Base-by-base conservation (phyloP, 345 rosid species). In the Triadica sebifera region DNA sequence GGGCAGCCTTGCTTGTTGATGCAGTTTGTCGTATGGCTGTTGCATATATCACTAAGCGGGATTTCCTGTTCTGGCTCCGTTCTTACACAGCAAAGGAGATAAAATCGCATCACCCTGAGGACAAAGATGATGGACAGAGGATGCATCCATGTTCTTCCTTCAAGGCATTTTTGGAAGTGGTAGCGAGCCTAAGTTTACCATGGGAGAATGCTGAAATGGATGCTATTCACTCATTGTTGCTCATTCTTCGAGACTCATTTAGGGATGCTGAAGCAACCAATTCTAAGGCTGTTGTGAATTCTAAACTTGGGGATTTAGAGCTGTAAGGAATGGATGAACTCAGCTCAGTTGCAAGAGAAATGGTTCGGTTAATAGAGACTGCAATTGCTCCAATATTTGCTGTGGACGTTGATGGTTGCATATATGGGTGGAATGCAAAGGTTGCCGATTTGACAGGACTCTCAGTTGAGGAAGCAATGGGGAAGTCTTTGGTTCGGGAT, bases 141-240 rank as follows among this genome's bases (percentile, higher is more conserved):
- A 96, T 96, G 99, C 92, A 93, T 82, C 99, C 98, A 0, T 91
- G 98, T 64, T 96, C 95, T 43, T 96, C 99, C 16, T 96, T 96
- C 85, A 86, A 91, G 89, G 97, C 98, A 38, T 96, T 96, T 80
- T 85, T 96, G 67, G 99, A 93, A 86, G 99, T 96, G 83, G 99
- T 90, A 53, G 93, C 90, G 87, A 91, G 96, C 71, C 90, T 92
- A 34, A 90, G 99, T 83, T 85, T 86, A 81, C 97, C 93, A 15
- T 91, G 97, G 98, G 99, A 96, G 80, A 86, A 86, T 73, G 95
- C 96, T 19, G 99, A 96, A 85, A 91, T 96, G 98, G 99, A 96
- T 80, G 99, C 98, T 24, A 93, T 96, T 75, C 99, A 93, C 77
- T 93, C 99, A n/a, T 79, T 93, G 81, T 98, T 91, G 87, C 93